Percentiles rank a stretch among this genome's conserved stretches.
These are phyloP conservation scores for Metschnikowia noctiluminum DNA, from an alignment of 805 yeast genomes.

Conservation along the genomic window DNA sequence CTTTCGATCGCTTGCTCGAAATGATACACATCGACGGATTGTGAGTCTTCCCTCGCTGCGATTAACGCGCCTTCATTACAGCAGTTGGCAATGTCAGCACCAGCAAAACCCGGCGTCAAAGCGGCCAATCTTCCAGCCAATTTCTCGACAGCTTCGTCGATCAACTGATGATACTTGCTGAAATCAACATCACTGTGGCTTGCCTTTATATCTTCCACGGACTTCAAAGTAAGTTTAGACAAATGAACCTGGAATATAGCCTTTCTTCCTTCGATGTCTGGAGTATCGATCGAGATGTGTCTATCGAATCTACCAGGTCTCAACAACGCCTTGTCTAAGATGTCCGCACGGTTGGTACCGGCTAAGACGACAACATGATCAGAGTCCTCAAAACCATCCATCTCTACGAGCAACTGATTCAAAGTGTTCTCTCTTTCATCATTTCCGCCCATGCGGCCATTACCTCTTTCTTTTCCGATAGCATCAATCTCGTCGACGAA, in stretches of 20 bases:
- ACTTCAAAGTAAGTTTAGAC: constrained; percentile 56
- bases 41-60: constrained; percentile 82
- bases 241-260: constrained; percentile 89
- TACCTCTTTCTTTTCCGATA: constrained; percentile 88
- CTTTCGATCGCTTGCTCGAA: constrained; percentile 97
- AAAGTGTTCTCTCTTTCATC: constrained; percentile 97
- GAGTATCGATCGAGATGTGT: constrained; percentile 86
- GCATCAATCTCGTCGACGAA: constrained; percentile 99
- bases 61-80: constrained; percentile 97
- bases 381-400: constrained; percentile 92
- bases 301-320: constrained; percentile 98
- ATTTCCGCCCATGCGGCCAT: constrained; percentile 78
- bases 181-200: constrained; percentile 37
- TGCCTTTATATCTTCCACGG: constrained; percentile 36
- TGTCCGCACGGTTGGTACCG: constrained; percentile 95
- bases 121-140: constrained; percentile 90
- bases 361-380: constrained; percentile 97
- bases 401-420: constrained; percentile 93
- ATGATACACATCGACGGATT: constrained; percentile 68
- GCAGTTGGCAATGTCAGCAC: constrained; percentile 97
- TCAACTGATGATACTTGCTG: constrained; percentile 36
- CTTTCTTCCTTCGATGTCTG: constrained; percentile 92
- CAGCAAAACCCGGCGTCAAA: constrained; percentile 95
- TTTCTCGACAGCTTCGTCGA: constrained; percentile 28
- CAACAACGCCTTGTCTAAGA: constrained; percentile 85